Conservation (phyloP, 192 early-diverging fungal species). For the Podila horticola region DNA sequence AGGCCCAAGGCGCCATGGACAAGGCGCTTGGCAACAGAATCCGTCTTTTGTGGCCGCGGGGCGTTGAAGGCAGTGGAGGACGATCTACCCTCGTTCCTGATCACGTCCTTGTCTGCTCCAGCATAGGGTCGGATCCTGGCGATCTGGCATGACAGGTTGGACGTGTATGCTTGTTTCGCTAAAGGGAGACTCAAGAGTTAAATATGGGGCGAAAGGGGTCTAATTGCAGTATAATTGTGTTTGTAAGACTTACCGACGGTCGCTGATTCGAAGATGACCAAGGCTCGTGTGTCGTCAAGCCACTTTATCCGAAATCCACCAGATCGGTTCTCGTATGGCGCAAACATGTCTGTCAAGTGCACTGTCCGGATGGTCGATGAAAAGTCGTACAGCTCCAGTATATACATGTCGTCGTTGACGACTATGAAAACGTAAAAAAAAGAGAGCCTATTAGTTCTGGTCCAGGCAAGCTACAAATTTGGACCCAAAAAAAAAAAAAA, state of each 20-base stretch:
- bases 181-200: no score
- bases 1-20: conserved; percentile 82
- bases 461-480: no score
- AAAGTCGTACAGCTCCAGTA: conserved; percentile 69
- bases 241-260: conserved; percentile 60
- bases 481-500: no score
- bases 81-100: conserved; percentile 28
- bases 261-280: conserved; percentile 75
- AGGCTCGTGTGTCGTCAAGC: conserved; percentile 74
- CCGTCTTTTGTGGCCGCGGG: conserved; percentile 62
- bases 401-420: conserved; percentile 39
- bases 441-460: neutral
- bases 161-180: conserved; percentile 63
- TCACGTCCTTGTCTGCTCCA: conserved; percentile 56
- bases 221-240: no score
- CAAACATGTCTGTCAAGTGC: conserved; percentile 75
- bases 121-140: conserved; percentile 70
- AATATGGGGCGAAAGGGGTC: no score
- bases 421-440: conserved; percentile 5
- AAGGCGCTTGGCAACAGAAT: conserved; percentile 79
- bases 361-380: conserved; percentile 74
- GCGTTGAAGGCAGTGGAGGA: conserved; percentile 48
- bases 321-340: conserved; percentile 64
- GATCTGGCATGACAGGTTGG: conserved; percentile 60
- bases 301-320: conserved; percentile 80